A percentile compares a stretch with the other conserved stretches of the same genome.
Conservation (phyloP, 2,329 filamentous ascomycete genomes). For the Cercospora janseana region DNA sequence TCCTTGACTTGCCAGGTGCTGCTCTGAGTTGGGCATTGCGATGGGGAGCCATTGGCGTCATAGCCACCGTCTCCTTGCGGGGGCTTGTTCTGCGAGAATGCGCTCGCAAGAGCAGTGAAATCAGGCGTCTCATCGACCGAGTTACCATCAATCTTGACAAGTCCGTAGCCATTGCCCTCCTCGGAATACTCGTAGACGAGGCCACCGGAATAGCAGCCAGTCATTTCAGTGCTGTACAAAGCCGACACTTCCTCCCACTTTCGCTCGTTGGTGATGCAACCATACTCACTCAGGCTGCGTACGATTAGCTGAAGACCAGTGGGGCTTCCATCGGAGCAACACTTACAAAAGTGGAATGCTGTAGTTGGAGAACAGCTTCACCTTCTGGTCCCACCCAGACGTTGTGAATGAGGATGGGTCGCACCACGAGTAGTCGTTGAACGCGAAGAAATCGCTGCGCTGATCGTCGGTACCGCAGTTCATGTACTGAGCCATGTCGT, state of each 20-base stretch:
- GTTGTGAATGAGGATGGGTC: constrained; percentile 64
- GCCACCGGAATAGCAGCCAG: constrained; percentile 85
- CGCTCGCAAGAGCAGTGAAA: constrained; percentile 58
- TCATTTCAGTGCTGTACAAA: constrained; percentile 83
- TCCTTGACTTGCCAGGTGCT: constrained; percentile 57
- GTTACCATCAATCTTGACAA: constrained; percentile 63
- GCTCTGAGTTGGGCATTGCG: constrained; percentile 54
- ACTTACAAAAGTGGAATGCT: constrained; percentile 76
- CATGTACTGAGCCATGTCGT: constrained; percentile 86
- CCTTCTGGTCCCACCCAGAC: constrained; percentile 85
- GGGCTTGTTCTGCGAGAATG: constrained; percentile 50
- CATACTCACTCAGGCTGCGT: constrained; percentile 78
- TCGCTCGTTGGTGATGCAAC: constrained; percentile 79
- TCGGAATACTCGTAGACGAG: constrained; percentile 92
- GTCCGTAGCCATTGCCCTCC: constrained; percentile 75
- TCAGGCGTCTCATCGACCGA: constrained; percentile 57
- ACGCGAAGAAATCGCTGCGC: constrained; percentile 84
- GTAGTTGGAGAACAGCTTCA: constrained; percentile 81
- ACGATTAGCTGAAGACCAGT: constrained; percentile 15
- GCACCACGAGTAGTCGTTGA: constrained; percentile 90
- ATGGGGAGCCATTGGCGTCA: constrained; percentile 53
- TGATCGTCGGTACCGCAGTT: constrained; percentile 85
- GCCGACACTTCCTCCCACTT: constrained; percentile 75
- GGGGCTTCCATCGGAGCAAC: constrained; percentile 5
- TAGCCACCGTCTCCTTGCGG: constrained; percentile 60